phyloP scores from a whole-genome alignment of 164 flowering plant genomes.

The Buxus sempervirens region DNA sequence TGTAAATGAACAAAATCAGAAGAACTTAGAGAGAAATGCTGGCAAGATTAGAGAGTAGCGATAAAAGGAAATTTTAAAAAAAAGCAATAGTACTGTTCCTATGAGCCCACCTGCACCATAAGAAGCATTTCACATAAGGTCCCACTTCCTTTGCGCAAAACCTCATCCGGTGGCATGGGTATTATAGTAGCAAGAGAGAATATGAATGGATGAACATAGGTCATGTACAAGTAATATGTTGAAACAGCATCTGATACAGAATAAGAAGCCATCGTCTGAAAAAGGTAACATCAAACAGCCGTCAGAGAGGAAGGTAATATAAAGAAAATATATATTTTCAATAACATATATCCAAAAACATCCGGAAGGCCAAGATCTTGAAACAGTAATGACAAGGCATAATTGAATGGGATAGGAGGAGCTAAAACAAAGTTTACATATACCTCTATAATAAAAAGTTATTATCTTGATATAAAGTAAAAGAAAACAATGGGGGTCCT shows the following conservation, averaged over 20 bases:
- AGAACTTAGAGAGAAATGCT: not conserved
- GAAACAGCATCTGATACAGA: conserved; percentile 99
- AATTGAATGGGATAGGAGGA: not conserved
- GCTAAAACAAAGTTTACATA: too few species aligned
- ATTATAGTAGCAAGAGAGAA: conserved; percentile 98
- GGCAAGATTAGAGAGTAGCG: conserved; percentile 2
- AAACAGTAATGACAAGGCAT: not conserved
- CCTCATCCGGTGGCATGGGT: conserved; percentile 99
- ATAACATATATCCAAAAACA: not conserved
- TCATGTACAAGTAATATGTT: conserved; percentile 95
- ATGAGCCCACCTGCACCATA: conserved; percentile 86
- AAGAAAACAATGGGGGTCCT: too few species aligned
- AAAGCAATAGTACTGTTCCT: not conserved
- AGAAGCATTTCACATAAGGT: conserved; percentile 99
- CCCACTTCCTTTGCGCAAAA: conserved; percentile 97
- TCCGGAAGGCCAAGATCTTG: not conserved
- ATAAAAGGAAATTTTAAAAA: not conserved
- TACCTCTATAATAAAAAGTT: too few species aligned
- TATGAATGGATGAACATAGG: conserved; percentile 98
- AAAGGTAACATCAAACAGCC: conserved; percentile 13
- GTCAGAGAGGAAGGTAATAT: conserved; percentile 11
- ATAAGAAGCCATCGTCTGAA: conserved; percentile 98
- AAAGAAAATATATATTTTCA: not conserved
- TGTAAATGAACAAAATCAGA: too few species aligned
- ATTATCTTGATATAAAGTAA: not conserved